Evolutionary conservation across 768 basidiomycete species (phyloP).

Genomic region (Podaxis sp.): DNA sequence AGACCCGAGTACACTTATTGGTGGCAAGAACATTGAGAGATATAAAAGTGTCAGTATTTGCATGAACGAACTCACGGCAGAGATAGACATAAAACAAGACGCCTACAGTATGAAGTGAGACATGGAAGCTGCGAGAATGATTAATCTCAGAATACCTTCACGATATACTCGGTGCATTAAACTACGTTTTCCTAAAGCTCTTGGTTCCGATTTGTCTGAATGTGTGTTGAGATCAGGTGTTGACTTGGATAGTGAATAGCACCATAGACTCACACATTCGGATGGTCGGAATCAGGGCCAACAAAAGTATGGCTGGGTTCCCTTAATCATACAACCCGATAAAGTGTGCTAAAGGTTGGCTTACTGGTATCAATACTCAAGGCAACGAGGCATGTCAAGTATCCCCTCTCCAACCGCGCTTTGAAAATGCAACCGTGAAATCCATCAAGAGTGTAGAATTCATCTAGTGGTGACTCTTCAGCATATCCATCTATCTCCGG

Average conservation of each 20-base stretch:
- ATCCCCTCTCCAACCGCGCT: background rate
- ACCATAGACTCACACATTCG: background rate
- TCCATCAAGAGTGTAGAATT: background rate
- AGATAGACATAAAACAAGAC: background rate
- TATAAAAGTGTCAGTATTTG: background rate
- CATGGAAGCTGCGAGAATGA: background rate
- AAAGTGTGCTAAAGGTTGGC: background rate
- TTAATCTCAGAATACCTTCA: background rate
- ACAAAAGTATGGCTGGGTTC: background rate
- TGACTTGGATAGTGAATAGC: background rate
- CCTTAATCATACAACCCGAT: background rate
- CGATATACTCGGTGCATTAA: background rate
- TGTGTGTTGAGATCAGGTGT: background rate
- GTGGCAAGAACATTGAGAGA: background rate
- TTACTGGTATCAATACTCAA: background rate
- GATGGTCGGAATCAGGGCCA: background rate
- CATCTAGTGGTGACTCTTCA: background rate
- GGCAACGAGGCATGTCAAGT: background rate
- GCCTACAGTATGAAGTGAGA: background rate
- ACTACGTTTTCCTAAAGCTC: background rate
- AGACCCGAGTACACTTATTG: background rate
- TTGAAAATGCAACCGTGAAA: background rate
- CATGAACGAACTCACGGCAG: background rate
- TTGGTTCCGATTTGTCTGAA: background rate
- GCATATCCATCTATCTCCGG: background rate